Evolutionary conservation across 2,329 filamentous ascomycete species (phyloP).

Genomic region (Aureobasidium sp.): DNA sequence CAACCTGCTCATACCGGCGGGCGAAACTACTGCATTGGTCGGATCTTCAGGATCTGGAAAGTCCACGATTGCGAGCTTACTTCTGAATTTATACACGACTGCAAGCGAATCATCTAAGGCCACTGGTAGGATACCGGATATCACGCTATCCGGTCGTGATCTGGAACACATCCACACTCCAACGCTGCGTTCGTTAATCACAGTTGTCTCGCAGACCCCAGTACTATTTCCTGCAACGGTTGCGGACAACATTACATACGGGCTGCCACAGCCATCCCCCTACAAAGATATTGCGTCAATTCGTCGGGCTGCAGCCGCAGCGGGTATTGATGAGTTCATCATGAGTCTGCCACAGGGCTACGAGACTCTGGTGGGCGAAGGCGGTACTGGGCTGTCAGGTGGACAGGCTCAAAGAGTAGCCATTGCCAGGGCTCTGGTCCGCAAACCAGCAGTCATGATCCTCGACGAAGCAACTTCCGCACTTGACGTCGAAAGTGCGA

Average conservation of each 20-base stretch:
- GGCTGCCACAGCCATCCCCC: constrained; percentile 51
- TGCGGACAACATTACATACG: constrained; percentile 76
- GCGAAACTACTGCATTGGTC: constrained; percentile 69
- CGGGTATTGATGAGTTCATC: constrained; percentile 73
- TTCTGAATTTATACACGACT: constrained; percentile 62
- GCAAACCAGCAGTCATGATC: constrained; percentile 65
- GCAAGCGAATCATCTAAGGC: constrained; percentile 49
- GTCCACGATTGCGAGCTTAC: constrained; percentile 69
- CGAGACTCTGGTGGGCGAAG: constrained; percentile 67
- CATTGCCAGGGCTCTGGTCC: constrained; percentile 71
- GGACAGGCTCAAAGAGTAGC: constrained; percentile 77
- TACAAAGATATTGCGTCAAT: constrained; percentile 43
- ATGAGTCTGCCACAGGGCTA: constrained; percentile 63
- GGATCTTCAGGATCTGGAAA: constrained; percentile 87
- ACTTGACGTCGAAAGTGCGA: constrained; percentile 63
- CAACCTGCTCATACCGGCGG: constrained; percentile 56
- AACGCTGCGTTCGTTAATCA: constrained; percentile 54
- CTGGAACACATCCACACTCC: constrained; percentile 54
- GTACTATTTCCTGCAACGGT: constrained; percentile 73
- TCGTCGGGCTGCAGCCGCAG: constrained; percentile 43
- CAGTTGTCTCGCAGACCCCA: constrained; percentile 64
- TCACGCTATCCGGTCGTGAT: constrained; percentile 55
- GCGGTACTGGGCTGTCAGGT: constrained; percentile 65
- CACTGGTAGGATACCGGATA: constrained; percentile 48
- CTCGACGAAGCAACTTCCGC: constrained; percentile 83